phyloP scores from a whole-genome alignment of 257 asterid species.

The Jacaranda mimosifolia region DNA sequence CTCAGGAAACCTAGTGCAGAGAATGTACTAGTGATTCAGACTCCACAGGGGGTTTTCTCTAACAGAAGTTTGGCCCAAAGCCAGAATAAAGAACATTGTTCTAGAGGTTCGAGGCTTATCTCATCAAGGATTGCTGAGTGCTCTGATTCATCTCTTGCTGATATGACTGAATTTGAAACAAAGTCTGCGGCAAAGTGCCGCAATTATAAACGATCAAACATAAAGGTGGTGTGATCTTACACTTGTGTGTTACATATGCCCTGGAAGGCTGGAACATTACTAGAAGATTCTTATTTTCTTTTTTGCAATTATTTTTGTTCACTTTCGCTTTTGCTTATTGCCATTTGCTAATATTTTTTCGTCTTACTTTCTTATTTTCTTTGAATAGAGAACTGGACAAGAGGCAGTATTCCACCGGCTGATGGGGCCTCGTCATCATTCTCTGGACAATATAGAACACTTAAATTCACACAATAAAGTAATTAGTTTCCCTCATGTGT shows the following conservation, averaged over 20 bases:
- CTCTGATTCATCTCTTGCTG: conserved; percentile 57
- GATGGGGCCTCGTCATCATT: conserved; percentile 80
- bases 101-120: conserved; percentile 73
- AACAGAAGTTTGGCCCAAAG: conserved; percentile 62
- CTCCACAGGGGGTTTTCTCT: conserved; percentile 73
- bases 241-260: not conserved
- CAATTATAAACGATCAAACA: conserved; percentile 54
- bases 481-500: conserved; percentile 34
- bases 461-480: conserved; percentile 63
- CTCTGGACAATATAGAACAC: conserved; percentile 64
- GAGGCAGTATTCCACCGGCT: conserved; percentile 76
- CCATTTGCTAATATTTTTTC: not conserved
- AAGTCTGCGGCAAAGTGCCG: conserved; percentile 92
- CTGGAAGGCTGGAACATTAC: conserved; percentile 21
- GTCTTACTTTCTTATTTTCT: conserved; percentile 33
- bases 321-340: conserved; percentile 12
- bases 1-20: conserved; percentile 82
- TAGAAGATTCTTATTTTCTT: not conserved
- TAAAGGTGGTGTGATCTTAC: conserved; percentile 55
- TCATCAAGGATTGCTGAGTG: conserved; percentile 59
- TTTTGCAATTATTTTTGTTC: not conserved
- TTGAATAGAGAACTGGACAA: conserved; percentile 53
- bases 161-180: conserved; percentile 56
- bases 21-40: conserved; percentile 77
- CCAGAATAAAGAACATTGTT: conserved; percentile 65